Conservation (phyloP, 1,139 yeast species). For the Blastobotrys niveus region DNA sequence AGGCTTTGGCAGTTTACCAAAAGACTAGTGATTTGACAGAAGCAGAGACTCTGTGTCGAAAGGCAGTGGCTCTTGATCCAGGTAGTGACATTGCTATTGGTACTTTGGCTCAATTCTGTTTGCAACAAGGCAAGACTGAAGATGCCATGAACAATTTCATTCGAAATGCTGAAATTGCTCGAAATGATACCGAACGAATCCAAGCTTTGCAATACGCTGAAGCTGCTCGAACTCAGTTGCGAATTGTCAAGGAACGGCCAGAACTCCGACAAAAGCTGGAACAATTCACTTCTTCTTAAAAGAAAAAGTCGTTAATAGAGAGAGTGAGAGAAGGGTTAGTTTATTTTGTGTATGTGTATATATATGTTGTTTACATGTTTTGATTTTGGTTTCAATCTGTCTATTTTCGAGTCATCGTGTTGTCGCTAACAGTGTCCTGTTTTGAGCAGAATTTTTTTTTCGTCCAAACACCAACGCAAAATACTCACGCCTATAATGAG, state of each 20-base stretch:
- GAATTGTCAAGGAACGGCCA: slow-evolving; percentile 34
- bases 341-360: not conserved
- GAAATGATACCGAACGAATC: slow-evolving; percentile 79
- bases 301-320: not conserved
- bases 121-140: slow-evolving; percentile 75
- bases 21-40: slow-evolving; percentile 40
- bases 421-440: no score
- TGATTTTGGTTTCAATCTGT: no score
- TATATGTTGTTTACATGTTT: not conserved
- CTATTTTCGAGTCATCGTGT: no score
- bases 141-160: slow-evolving; percentile 80
- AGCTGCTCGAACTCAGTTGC: slow-evolving; percentile 45
- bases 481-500: no score
- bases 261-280: slow-evolving; percentile 31
- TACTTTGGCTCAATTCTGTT: slow-evolving; percentile 82
- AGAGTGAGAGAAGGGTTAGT: not conserved
- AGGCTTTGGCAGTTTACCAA: slow-evolving; percentile 55
- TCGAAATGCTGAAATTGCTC: slow-evolving; percentile 73
- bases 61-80: slow-evolving; percentile 80
- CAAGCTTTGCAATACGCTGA: slow-evolving; percentile 92
- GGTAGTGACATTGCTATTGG: slow-evolving; percentile 83
- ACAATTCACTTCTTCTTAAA: not conserved
- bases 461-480: not conserved
- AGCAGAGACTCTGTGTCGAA: slow-evolving; percentile 62
- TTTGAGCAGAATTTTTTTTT: not conserved